Conservation (phyloP, 768 basidiomycete genomes). For the Suillus ampliporus region DNA sequence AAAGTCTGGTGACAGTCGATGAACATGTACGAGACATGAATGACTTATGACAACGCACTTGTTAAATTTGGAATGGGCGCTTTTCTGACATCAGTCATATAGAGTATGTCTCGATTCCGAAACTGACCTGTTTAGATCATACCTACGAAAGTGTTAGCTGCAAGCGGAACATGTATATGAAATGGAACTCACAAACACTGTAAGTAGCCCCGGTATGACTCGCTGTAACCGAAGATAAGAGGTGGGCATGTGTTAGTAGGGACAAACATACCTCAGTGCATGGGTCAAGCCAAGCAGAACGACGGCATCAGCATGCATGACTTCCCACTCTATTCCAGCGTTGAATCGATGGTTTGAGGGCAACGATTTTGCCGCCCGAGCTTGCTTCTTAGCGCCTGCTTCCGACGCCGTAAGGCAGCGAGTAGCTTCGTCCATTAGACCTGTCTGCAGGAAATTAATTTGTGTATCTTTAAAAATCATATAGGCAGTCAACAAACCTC, state of each 20-base stretch:
- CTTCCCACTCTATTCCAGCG: constrained; percentile 76
- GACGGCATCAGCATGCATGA: constrained; percentile 74
- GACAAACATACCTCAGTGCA: constrained; percentile 60
- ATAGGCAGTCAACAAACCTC: constrained; percentile 51
- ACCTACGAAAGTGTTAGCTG: constrained; percentile 36
- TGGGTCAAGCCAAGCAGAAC: constrained; percentile 74
- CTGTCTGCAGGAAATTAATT: constrained; percentile 43
- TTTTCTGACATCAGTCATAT: constrained; percentile 22
- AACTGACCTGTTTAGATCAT: constrained; percentile 59
- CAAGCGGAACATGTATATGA: not conserved
- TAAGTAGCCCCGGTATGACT: constrained; percentile 79
- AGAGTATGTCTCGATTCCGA: not conserved
- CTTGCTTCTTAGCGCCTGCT: constrained; percentile 60
- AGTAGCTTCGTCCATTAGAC: constrained; percentile 67
- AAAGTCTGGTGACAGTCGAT: constrained; percentile 49
- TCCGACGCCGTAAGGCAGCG: constrained; percentile 62
- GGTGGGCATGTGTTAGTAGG: not conserved
- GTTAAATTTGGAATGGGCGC: constrained; percentile 76
- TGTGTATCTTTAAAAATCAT: not conserved
- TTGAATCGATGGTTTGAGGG: constrained; percentile 49
- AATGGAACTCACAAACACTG: constrained; percentile 67
- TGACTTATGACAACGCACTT: constrained; percentile 47
- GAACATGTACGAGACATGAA: constrained; percentile 11
- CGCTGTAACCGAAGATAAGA: constrained; percentile 44
- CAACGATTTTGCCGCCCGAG: constrained; percentile 42